A percentile compares a stretch with the other conserved stretches of the same genome.
Evolutionary conservation across 2,329 filamentous ascomycete genomes (phyloP).

Genomic region (Xylariaceae sp.): DNA sequence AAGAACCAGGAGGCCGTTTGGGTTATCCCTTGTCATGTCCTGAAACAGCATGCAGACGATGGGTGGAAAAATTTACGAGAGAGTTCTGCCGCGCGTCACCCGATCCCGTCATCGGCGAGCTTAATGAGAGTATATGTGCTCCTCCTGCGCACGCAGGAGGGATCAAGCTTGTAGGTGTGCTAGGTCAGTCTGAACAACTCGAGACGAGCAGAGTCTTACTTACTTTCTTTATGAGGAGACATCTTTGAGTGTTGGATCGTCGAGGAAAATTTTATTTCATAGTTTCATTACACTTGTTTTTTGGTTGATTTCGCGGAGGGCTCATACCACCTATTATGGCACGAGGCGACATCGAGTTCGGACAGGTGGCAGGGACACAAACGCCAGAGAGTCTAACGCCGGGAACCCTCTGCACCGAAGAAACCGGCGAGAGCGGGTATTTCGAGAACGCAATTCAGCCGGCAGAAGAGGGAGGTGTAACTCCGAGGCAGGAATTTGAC

Average conservation of each 20-base stretch:
- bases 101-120: conserved; percentile 14
- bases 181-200: not conserved
- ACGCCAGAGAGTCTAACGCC: conserved; percentile 11
- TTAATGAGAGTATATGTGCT: conserved; percentile 10
- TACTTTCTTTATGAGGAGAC: not conserved
- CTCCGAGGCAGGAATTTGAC: conserved; percentile 15
- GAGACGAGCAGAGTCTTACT: not conserved
- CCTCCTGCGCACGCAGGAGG: not conserved
- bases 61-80: conserved; percentile 11
- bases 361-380: not conserved
- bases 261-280: not conserved
- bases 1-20: not conserved
- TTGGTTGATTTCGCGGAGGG: not conserved
- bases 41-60: conserved; percentile 1
- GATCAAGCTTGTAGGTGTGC: not conserved
- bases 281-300: not conserved
- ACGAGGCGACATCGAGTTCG: conserved; percentile 12
- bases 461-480: conserved; percentile 2
- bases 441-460: conserved; percentile 4
- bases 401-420: conserved; percentile 3
- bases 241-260: not conserved
- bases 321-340: conserved; percentile 3
- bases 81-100: conserved; percentile 9
- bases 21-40: not conserved
- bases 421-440: conserved; percentile 4